Evolutionary conservation across 2,329 filamentous ascomycete genomes (phyloP), one percentile per base, ranked within the genome.

Genomic region (Blastomyces parvus): DNA sequence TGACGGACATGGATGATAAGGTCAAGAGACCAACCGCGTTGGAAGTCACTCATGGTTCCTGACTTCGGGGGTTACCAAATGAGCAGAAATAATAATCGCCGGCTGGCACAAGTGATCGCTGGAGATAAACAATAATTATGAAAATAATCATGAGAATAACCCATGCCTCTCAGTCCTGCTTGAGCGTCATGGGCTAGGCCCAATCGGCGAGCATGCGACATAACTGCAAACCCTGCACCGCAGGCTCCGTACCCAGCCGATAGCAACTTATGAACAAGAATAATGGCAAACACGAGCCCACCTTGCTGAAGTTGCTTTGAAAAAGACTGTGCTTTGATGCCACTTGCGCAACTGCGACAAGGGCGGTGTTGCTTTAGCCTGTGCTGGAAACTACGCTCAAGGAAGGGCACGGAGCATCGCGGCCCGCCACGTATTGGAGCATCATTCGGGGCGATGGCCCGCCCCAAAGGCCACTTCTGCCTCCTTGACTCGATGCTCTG

Each of bases 381-480:
- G 59, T 61, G 59, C 59, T 61, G 59, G 36, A 61, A 61, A 52
- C 59, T 61, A 61, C 59, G 59, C 59, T 52, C 33, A 25, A 48
- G 27, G 9, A 44, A 17, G 56, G 52, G 33, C 52, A 59, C 22
- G 22, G 56, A 44, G 38, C 36, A 44, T 59, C n/a, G 56, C 38
- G 38, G 36, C 56, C 36, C 56, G 36, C 56, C 56, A 59, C 56
- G 56, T 59, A 59, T 40, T 59, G 56, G 52, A 55, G 30, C 52
- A 56, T 53, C 25, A 53, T 19, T 56, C 27, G 30, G 30, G 52
- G 52, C 27, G 30, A 56, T 55, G 27, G 52, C 27, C 52, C 52
- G 19, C 33, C 33, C 33, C n/a, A 7, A 36, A 56, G 52, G 52
- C n/a, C 52, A 36, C 33, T 46, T 58, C 33, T 58, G n/a, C 17